Conservation (phyloP, 306 rosid genomes). For the Elaeagnus macrophylla region DNA sequence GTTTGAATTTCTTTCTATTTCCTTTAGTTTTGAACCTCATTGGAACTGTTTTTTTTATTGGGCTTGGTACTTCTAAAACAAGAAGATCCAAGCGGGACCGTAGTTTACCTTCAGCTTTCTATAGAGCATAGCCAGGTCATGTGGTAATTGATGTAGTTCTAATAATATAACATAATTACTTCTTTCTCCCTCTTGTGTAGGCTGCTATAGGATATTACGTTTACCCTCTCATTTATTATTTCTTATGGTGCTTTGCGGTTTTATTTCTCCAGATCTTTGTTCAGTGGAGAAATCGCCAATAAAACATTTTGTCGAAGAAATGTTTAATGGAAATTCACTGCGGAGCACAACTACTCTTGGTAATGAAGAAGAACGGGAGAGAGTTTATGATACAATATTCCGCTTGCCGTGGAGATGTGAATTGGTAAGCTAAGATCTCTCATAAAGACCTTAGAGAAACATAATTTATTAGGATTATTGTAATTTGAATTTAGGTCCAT, state of each 20-base stretch:
- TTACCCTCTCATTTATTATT: neutral
- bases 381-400: slow-evolving; percentile 89
- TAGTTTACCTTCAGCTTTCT: no score
- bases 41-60: no score
- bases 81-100: no score
- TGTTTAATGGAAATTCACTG: slow-evolving; percentile 73
- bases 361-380: slow-evolving; percentile 86
- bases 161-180: no score
- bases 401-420: slow-evolving; percentile 99
- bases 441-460: neutral
- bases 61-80: no score
- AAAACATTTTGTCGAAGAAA: slow-evolving; percentile 71
- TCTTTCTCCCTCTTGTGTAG: no score
- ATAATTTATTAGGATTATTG: neutral
- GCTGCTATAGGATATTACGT: no score
- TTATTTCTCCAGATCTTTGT: slow-evolving; percentile 43
- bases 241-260: slow-evolving; percentile 6
- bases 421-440: slow-evolving; percentile 48
- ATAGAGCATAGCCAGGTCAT: no score
- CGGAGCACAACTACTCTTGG: slow-evolving; percentile 78
- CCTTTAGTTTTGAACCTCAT: no score
- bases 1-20: no score
- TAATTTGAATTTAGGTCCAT: neutral
- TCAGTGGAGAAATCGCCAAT: slow-evolving; percentile 64
- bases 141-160: no score